These are phyloP conservation scores for Solanum pinnatisectum DNA, from an alignment of 257 asterid species.

Conservation along the genomic window DNA sequence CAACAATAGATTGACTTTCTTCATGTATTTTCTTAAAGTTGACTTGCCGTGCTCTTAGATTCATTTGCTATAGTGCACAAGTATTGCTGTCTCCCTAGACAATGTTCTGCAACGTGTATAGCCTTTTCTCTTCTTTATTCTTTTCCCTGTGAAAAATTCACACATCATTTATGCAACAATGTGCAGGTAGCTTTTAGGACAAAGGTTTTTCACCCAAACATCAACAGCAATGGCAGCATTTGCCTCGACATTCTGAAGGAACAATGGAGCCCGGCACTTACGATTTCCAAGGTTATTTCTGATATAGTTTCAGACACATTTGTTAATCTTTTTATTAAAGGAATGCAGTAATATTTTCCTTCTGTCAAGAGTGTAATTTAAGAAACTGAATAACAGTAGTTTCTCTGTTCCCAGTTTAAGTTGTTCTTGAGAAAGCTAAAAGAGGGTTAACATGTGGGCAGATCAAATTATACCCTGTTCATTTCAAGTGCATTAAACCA, in stretches of 20 bases:
- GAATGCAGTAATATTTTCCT: neutral
- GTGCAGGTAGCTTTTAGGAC: slow-evolving; percentile 34
- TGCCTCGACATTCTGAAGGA: slow-evolving; percentile 36
- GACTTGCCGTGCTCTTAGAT: neutral
- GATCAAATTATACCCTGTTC: neutral
- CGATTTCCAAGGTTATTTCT: slow-evolving; percentile 25
- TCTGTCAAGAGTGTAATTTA: neutral
- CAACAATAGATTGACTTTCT: neutral
- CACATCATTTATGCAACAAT: neutral
- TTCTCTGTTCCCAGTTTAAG: neutral
- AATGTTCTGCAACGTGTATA: neutral
- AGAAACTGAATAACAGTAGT: neutral
- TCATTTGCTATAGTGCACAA: neutral
- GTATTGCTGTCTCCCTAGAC: neutral
- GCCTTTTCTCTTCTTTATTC: neutral
- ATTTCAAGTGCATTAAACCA: neutral
- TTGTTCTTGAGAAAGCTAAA: neutral
- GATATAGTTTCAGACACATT: neutral
- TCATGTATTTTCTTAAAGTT: neutral
- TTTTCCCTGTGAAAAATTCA: neutral
- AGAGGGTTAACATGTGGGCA: no score
- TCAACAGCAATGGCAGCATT: slow-evolving; percentile 37
- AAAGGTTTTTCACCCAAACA: slow-evolving; percentile 32
- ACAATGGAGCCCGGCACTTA: slow-evolving; percentile 40
- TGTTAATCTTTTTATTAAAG: neutral